Evolutionary conservation across 345 rosid species (phyloP).

Genomic region (Arabidopsis suecica): DNA sequence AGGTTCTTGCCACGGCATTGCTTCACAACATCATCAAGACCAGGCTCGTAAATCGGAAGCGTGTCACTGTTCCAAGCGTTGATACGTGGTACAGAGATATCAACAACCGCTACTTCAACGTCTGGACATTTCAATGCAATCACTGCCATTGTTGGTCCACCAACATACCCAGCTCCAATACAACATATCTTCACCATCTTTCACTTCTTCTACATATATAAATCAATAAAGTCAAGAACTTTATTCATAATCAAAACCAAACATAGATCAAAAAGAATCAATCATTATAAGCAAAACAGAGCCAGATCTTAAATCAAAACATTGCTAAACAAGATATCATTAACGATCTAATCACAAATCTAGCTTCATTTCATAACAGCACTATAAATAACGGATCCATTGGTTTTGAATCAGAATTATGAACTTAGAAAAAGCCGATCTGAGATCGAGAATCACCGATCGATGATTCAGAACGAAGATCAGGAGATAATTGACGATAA

Average conservation of each 20-base stretch:
- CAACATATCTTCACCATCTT: constrained; percentile 79
- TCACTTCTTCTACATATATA: background rate
- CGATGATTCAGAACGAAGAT: background rate
- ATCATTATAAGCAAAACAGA: background rate
- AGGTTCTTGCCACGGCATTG: constrained; percentile 73
- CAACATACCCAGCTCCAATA: constrained; percentile 79
- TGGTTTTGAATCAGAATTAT: constrained; percentile 1
- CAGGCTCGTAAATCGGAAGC: constrained; percentile 76
- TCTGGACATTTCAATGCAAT: constrained; percentile 71
- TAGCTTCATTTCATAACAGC: too few species aligned
- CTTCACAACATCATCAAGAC: constrained; percentile 72
- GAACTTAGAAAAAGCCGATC: constrained; percentile 1
- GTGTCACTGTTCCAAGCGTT: constrained; percentile 71
- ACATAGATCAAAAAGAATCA: background rate
- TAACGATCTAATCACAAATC: background rate
- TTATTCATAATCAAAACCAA: background rate
- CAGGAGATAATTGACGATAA: background rate
- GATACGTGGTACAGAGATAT: constrained; percentile 68
- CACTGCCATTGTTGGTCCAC: constrained; percentile 81
- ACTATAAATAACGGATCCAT: background rate
- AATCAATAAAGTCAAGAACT: background rate
- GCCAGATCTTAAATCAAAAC: background rate
- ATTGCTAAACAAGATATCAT: constrained; percentile 12
- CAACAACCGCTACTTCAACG: constrained; percentile 73
- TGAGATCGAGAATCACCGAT: constrained; percentile 6